Conservation (phyloP, 2,329 filamentous ascomycete genomes). For the Cercospora sp. region DNA sequence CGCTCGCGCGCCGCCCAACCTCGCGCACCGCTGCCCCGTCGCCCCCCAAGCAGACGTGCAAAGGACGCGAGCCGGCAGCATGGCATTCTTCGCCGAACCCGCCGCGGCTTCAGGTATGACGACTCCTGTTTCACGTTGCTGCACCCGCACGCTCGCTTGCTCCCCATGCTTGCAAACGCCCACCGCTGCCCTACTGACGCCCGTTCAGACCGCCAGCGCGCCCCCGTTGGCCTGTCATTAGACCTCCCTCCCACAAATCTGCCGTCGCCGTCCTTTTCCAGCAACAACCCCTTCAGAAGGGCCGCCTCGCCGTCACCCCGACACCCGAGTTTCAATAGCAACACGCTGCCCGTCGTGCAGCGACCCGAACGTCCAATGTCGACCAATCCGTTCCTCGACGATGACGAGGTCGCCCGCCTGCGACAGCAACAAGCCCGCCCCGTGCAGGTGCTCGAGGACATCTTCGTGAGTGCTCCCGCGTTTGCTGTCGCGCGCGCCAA, state of each 20-base stretch:
- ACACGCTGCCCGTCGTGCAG: constrained; percentile 43
- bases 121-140: constrained; percentile 23
- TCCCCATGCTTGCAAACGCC: constrained; percentile 20
- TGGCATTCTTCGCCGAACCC: constrained; percentile 22
- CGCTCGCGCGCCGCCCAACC: not conserved
- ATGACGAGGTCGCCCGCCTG: constrained; percentile 28
- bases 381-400: constrained; percentile 71
- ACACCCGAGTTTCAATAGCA: constrained; percentile 19
- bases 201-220: constrained; percentile 47
- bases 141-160: constrained; percentile 14
- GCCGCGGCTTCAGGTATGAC: constrained; percentile 19
- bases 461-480: constrained; percentile 66
- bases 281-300: constrained; percentile 78
- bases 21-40: not conserved
- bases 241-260: constrained; percentile 10
- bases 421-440: constrained; percentile 31
- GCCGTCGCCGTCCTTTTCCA: constrained; percentile 60
- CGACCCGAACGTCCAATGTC: constrained; percentile 60
- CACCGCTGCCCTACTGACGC: constrained; percentile 20
- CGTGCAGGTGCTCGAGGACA: constrained; percentile 62
- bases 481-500: constrained; percentile 13
- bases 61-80: constrained; percentile 1
- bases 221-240: constrained; percentile 34
- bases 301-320: constrained; percentile 53
- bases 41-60: not conserved